Conservation (phyloP, 2,329 filamentous ascomycete genomes). For the Diaporthe vaccinii region DNA sequence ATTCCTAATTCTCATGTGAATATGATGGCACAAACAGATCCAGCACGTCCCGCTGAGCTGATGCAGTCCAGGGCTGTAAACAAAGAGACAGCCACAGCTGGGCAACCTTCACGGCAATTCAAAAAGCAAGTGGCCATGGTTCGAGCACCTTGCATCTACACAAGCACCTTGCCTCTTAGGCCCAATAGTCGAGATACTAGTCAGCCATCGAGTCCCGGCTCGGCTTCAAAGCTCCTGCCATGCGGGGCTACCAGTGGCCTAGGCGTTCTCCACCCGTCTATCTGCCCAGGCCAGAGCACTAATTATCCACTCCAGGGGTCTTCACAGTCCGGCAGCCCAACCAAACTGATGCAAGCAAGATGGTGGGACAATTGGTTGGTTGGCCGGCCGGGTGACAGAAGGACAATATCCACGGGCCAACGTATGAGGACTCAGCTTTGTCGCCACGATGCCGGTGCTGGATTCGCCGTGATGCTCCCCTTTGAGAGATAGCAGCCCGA, state of each 20-base stretch:
- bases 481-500: background rate
- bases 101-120: background rate
- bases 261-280: background rate
- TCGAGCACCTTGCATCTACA: background rate
- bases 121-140: background rate
- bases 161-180: background rate
- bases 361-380: background rate
- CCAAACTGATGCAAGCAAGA: too few species aligned
- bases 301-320: background rate
- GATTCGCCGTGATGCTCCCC: background rate
- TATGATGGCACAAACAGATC: background rate
- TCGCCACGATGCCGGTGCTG: background rate
- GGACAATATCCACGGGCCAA: background rate
- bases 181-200: conserved; percentile 17
- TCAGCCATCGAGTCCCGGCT: background rate
- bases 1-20: background rate
- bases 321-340: background rate
- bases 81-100: background rate
- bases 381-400: background rate
- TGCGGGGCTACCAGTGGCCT: background rate
- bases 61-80: background rate
- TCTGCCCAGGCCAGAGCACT: background rate
- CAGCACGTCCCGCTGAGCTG: background rate
- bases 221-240: background rate
- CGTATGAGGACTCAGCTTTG: background rate